Evolutionary conservation across 1,139 yeast species (phyloP), one percentile per base, ranked within the genome.

Genomic region (Nadsonia starkeyi-henricii): DNA sequence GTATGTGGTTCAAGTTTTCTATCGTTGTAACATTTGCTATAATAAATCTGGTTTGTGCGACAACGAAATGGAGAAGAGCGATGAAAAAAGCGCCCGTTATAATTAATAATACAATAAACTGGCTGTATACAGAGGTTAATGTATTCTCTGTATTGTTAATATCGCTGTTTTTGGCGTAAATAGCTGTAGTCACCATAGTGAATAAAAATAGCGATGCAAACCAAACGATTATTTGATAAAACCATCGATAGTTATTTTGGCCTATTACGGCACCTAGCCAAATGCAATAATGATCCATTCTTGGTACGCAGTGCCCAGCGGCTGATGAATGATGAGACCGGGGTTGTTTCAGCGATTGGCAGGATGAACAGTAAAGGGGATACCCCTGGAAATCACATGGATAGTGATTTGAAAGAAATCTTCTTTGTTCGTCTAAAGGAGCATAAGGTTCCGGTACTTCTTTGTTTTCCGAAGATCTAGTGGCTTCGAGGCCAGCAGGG

Each of bases 261-360:
- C 98, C 98, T 53, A 91, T 78, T 55, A 96, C 85, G 3, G 76
- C 71, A 9, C 91, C 79, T 55, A 91, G 81, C 96, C 96, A 89
- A 0, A 95, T 95, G 62, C 98, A 91, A 65, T 85, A 94, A 60
- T 91, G 98, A 65, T 69, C 73, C 71, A 69, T 68, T 42, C 58
- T 57, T 3, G 91, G 69, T 1, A 85, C 73, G 64, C 98, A 91
- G 48, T 65, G 67, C 12, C 78, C 73, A 55, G 93, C 79, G 21
- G 76, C 67, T 0, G 64, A 79, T 52, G 96, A 85, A 61, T 91
- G 98, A 59, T 91, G 98, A 28, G 70, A 61, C 49, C 97, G 69
- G 60, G 86, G 96, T 0, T 96, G 96, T 61, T 91, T 91, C 79
- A 91, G 79, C 8, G 74, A 77, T 46, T 72, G 64, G 64, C 98